Evolutionary conservation across 805 yeast genomes (phyloP).

Genomic region (Kuraishia molischiana): DNA sequence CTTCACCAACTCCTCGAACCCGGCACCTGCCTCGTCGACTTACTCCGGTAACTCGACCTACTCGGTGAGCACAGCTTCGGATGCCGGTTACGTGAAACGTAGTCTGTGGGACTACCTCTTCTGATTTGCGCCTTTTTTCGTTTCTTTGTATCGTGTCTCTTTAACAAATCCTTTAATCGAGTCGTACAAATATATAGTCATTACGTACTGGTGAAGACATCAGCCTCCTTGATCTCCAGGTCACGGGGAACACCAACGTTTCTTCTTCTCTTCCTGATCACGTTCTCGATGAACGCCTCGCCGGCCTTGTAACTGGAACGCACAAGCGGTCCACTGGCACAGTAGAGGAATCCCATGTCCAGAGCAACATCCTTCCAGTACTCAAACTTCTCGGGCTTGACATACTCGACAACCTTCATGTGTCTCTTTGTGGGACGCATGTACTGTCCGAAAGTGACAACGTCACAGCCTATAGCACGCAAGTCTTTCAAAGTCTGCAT

Average conservation of each 20-base stretch:
- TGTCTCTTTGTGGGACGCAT: slow-evolving; percentile 99
- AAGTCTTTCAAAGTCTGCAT: slow-evolving; percentile 67
- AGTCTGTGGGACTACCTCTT: background rate
- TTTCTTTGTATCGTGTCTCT: no score
- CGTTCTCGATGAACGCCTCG: slow-evolving; percentile 93
- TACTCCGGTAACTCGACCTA: slow-evolving; percentile 5
- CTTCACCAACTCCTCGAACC: slow-evolving; percentile 3
- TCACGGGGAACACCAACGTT: slow-evolving; percentile 24
- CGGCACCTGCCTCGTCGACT: slow-evolving; percentile 3
- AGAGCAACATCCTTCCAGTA: slow-evolving; percentile 83
- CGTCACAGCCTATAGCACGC: slow-evolving; percentile 73
- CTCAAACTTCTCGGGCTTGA: slow-evolving; percentile 90
- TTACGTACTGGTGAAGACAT: no score
- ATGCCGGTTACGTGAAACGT: slow-evolving; percentile 3
- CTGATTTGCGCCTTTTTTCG: no score
- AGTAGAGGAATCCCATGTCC: slow-evolving; percentile 87
- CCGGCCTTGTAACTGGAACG: slow-evolving; percentile 98
- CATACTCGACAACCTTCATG: slow-evolving; percentile 94
- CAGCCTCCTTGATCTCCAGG: slow-evolving; percentile 10
- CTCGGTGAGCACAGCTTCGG: slow-evolving; percentile 7
- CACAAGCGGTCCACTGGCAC: slow-evolving; percentile 96
- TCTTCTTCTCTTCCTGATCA: slow-evolving; percentile 64
- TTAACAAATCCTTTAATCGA: no score
- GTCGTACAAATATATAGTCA: no score
- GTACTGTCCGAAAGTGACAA: slow-evolving; percentile 97